phyloP scores from a whole-genome alignment of 257 asterid genomes.

The Solanum sitiens region DNA sequence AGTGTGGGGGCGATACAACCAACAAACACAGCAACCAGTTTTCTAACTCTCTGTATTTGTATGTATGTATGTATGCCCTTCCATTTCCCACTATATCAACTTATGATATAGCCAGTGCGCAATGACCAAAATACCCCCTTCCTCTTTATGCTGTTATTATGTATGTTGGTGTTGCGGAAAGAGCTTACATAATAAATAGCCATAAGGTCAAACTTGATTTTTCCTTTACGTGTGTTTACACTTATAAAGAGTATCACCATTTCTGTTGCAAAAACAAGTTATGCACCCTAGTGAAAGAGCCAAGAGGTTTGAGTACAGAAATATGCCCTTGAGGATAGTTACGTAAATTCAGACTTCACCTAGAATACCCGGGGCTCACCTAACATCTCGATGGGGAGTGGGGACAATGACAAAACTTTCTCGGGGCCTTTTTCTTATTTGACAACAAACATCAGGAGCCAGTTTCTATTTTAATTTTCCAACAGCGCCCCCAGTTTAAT shows the following conservation, averaged over 20 bases:
- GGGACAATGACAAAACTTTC: not conserved
- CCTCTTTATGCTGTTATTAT: not conserved
- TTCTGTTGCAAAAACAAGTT: not conserved
- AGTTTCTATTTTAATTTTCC: not conserved
- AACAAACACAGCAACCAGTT: not conserved
- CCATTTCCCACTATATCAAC: not conserved
- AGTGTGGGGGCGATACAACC: slow-evolving; percentile 5
- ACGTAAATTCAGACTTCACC: not conserved
- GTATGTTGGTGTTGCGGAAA: not conserved
- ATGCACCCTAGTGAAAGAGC: not conserved
- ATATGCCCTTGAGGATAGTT: not conserved
- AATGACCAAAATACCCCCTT: not conserved
- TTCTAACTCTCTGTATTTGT: not conserved
- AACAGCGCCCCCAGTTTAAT: not conserved
- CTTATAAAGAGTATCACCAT: not conserved
- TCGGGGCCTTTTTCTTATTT: not conserved
- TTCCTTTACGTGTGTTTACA: not conserved
- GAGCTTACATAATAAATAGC: not conserved
- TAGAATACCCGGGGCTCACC: not conserved
- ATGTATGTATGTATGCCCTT: not conserved
- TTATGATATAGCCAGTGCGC: not conserved
- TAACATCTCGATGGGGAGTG: not conserved
- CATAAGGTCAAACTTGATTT: not conserved
- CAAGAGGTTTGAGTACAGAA: not conserved
- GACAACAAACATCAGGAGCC: not conserved